Conservation (phyloP, 2,329 filamentous ascomycete species). For the Arthrobotrys entomopaga region DNA sequence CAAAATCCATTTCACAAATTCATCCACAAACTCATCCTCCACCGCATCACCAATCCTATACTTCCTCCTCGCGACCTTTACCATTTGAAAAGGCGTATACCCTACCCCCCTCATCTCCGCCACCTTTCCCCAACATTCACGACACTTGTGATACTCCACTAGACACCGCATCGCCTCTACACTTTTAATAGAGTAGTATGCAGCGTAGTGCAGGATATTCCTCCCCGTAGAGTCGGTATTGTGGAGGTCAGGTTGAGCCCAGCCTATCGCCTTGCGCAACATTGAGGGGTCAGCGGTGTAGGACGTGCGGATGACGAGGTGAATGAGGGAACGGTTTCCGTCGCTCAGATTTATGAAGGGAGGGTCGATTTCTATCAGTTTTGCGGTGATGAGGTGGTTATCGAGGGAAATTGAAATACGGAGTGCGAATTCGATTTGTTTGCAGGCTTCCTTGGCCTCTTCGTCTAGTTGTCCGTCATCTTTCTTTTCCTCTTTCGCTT, state of each 20-base stretch:
- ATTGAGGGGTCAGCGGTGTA: background rate
- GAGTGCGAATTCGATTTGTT: slow-evolving; percentile 15
- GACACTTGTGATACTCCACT: slow-evolving; percentile 22
- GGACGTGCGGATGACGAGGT: slow-evolving; percentile 5
- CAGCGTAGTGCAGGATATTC: slow-evolving; percentile 31
- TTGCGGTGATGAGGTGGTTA: background rate
- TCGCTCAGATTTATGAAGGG: background rate
- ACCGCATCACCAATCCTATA: slow-evolving; percentile 1
- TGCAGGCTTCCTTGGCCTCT: too few species aligned
- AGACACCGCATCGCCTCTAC: slow-evolving; percentile 17
- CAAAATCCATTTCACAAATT: slow-evolving; percentile 2
- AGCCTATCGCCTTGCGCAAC: slow-evolving; percentile 2
- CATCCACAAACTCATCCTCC: background rate
- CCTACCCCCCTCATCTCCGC: slow-evolving; percentile 1
- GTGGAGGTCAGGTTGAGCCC: slow-evolving; percentile 8
- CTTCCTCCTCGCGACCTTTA: slow-evolving; percentile 8
- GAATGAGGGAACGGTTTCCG: background rate
- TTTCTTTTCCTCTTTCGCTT: too few species aligned
- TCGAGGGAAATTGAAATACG: slow-evolving; percentile 20
- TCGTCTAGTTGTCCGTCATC: too few species aligned
- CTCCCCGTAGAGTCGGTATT: background rate
- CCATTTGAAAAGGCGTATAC: slow-evolving; percentile 27
- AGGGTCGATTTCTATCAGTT: background rate
- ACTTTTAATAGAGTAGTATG: slow-evolving; percentile 21
- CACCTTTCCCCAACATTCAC: background rate